Conservation (phyloP, 371 early-diverging fungal genomes). For the Caulochytrium protostelioides region DNA sequence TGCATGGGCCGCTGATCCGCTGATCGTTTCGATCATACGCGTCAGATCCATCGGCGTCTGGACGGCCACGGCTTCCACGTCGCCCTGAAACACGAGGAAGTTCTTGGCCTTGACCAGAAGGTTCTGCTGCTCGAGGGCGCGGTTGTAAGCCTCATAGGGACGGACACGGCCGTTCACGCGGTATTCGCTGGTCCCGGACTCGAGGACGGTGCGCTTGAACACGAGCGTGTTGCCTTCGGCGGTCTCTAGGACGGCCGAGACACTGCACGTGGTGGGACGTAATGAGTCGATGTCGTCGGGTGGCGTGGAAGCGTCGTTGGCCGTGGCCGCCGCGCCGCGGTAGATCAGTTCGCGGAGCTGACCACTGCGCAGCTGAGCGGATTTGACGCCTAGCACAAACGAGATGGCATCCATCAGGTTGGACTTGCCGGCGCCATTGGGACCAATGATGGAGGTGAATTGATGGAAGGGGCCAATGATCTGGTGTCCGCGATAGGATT, state of each 20-base stretch:
- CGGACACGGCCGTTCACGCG: conserved; percentile 55
- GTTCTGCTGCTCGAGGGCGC: conserved; percentile 58
- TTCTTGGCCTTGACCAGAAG: conserved; percentile 87
- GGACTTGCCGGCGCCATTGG: conserved; percentile 97
- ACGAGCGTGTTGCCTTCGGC: conserved; percentile 6
- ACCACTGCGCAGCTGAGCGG: conserved; percentile 62
- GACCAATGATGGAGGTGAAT: conserved; percentile 96
- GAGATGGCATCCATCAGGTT: conserved; percentile 98
- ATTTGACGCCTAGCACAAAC: conserved; percentile 88
- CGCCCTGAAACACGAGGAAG: conserved; percentile 98
- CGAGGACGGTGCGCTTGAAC: conserved; percentile 12
- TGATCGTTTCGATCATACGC: conserved; percentile 82
- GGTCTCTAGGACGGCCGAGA: not conserved
- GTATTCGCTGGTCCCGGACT: conserved; percentile 63
- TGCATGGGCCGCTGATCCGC: conserved; percentile 34
- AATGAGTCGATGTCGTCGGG: not conserved
- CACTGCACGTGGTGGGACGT: no score
- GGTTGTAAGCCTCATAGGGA: conserved; percentile 46
- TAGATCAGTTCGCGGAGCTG: conserved; percentile 80
- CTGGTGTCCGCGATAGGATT: conserved; percentile 71
- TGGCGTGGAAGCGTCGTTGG: not conserved
- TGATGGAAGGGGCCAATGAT: conserved; percentile 85
- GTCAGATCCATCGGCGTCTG: conserved; percentile 90
- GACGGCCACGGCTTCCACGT: conserved; percentile 89
- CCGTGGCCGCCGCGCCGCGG: conserved; percentile 13